Percentiles rank a stretch among this genome's conserved stretches.
Conservation (phyloP, 2,329 filamentous ascomycete genomes). For the Epicoccum sorghinum region DNA sequence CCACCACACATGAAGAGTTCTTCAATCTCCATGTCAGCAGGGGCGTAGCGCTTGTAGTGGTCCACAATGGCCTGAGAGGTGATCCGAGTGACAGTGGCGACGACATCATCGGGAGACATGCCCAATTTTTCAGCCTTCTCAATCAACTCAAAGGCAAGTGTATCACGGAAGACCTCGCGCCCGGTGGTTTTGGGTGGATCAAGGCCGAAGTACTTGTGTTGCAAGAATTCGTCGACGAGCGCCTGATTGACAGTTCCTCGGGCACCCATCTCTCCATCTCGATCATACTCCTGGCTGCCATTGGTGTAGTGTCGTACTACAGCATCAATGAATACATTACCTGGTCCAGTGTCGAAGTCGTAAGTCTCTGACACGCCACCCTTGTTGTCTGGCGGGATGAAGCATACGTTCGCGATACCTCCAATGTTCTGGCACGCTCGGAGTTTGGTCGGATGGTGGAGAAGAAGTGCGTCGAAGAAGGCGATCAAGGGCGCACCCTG, state of each 20-base stretch:
- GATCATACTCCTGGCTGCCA: slow-evolving; percentile 58
- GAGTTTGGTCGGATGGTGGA: slow-evolving; percentile 62
- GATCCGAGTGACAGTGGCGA: slow-evolving; percentile 64
- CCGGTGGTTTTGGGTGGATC: slow-evolving; percentile 65
- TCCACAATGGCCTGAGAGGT: slow-evolving; percentile 63
- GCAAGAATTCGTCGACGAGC: slow-evolving; percentile 59
- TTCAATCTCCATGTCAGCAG: slow-evolving; percentile 47
- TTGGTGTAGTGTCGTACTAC: slow-evolving; percentile 60
- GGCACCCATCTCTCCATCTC: slow-evolving; percentile 59
- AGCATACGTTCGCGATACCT: slow-evolving; percentile 64
- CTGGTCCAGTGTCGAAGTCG: slow-evolving; percentile 64
- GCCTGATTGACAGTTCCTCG: slow-evolving; percentile 58
- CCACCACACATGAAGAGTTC: slow-evolving; percentile 68
- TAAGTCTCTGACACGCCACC: slow-evolving; percentile 42
- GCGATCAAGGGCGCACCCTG: slow-evolving; percentile 65
- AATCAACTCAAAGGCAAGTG: neutral
- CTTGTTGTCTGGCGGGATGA: slow-evolving; percentile 59
- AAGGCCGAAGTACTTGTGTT: slow-evolving; percentile 54
- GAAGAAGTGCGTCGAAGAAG: slow-evolving; percentile 63
- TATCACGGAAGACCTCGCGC: slow-evolving; percentile 63
- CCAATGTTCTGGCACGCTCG: slow-evolving; percentile 67
- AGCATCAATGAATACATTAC: slow-evolving; percentile 62
- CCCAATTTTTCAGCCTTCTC: slow-evolving; percentile 27
- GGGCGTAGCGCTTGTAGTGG: slow-evolving; percentile 42
- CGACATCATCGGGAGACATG: slow-evolving; percentile 57